Conservation (phyloP, 306 rosid species). For the Cucumis hystrix region DNA sequence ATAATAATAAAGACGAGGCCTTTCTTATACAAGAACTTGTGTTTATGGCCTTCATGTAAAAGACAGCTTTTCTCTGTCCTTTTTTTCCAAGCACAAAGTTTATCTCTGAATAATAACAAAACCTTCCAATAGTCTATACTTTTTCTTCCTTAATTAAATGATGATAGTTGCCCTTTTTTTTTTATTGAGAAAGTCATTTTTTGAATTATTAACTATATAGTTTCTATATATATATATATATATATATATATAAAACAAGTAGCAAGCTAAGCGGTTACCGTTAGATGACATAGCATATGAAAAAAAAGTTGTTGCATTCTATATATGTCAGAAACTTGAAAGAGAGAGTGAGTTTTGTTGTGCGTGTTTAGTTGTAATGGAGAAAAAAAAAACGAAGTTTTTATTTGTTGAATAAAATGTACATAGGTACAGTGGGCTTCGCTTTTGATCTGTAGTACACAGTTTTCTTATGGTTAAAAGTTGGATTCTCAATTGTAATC, state of each 20-base stretch:
- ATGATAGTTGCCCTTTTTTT: too few relatives aligned
- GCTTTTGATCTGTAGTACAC: constrained; percentile 51
- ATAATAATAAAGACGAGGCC: constrained; percentile 9
- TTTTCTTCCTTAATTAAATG: background rate
- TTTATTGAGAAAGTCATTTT: too few relatives aligned
- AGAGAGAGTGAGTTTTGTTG: too few relatives aligned
- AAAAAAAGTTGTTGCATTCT: too few relatives aligned
- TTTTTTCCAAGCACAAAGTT: background rate
- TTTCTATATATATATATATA: too few relatives aligned
- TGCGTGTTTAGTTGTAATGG: too few relatives aligned
- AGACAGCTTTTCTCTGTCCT: background rate
- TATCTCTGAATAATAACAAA: background rate
- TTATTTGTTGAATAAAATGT: constrained; percentile 14
- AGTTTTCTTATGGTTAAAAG: constrained; percentile 51
- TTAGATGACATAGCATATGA: too few relatives aligned
- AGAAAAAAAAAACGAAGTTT: too few relatives aligned
- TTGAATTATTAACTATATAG: too few relatives aligned
- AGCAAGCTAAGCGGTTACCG: too few relatives aligned
- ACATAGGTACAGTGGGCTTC: constrained; percentile 54
- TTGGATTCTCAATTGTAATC: constrained; percentile 47
- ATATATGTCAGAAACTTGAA: too few relatives aligned
- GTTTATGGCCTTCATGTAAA: background rate
- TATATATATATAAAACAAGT: too few relatives aligned
- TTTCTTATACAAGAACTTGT: background rate
- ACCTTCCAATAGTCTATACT: background rate